These are phyloP conservation scores for Eucalyptus dawsonii DNA, from an alignment of 345 rosid genomes.

Conservation along the genomic window DNA sequence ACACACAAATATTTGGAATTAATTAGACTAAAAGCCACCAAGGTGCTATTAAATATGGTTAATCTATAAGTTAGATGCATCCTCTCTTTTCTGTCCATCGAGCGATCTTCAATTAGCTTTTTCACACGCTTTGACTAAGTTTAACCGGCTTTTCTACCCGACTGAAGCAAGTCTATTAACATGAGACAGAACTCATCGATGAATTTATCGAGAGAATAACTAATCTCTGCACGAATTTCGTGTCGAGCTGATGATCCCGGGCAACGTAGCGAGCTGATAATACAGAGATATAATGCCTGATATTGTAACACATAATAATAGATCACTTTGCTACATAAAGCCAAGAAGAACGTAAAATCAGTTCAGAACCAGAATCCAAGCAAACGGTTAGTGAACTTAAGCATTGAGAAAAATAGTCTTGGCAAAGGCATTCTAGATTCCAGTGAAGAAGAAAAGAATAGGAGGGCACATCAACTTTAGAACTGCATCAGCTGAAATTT, in stretches of 20 bases:
- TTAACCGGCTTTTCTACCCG: background rate
- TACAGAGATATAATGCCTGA: background rate
- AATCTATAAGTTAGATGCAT: too few relatives aligned
- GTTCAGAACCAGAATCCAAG: background rate
- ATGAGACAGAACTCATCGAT: background rate
- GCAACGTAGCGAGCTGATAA: background rate
- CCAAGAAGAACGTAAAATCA: background rate
- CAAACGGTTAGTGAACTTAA: background rate
- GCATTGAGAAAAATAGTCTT: background rate
- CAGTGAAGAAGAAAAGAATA: background rate
- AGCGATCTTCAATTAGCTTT: background rate
- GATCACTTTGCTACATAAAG: background rate
- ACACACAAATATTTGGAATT: background rate
- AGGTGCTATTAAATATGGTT: too few relatives aligned
- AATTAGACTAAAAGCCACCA: too few relatives aligned
- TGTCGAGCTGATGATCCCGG: background rate
- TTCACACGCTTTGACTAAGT: background rate
- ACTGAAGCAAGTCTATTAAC: background rate
- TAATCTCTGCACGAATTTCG: background rate
- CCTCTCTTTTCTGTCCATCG: too few relatives aligned
- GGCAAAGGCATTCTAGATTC: background rate
- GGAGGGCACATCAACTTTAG: background rate
- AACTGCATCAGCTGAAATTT: background rate
- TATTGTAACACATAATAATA: background rate
- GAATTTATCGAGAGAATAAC: background rate